These are phyloP conservation scores for Chaetoscypha palmicola DNA, from an alignment of 2,329 filamentous ascomycete genomes.

Conservation along the genomic window DNA sequence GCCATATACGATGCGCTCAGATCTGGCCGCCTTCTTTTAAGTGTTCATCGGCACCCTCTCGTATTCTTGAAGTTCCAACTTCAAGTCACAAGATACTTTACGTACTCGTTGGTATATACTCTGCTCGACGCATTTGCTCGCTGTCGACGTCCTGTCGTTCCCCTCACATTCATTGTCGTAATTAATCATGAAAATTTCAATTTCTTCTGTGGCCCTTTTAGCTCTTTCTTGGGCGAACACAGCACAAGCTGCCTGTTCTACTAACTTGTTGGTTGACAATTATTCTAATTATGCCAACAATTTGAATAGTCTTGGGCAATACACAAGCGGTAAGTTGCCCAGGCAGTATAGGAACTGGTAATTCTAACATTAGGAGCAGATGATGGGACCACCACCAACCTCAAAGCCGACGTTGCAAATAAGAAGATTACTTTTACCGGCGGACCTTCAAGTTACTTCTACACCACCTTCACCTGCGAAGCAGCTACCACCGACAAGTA, in stretches of 20 bases:
- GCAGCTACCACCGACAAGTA: conserved; percentile 40
- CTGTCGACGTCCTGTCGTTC: conserved; percentile 15
- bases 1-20: not conserved
- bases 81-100: no score
- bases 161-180: not conserved
- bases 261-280: conserved; percentile 29
- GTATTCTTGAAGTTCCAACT: not conserved
- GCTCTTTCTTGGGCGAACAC: conserved; percentile 8
- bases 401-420: conserved; percentile 33
- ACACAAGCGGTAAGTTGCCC: conserved; percentile 32
- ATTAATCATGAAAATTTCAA: conserved; percentile 7
- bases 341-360: not conserved
- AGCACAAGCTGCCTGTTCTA: conserved; percentile 22
- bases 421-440: conserved; percentile 45
- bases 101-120: conserved; percentile 1
- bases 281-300: conserved; percentile 29
- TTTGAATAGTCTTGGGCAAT: conserved; percentile 32
- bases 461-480: conserved; percentile 45
- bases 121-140: conserved; percentile 8
- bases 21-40: not conserved
- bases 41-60: not conserved
- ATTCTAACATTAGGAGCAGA: conserved; percentile 32
- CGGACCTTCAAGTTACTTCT: conserved; percentile 44
- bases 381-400: conserved; percentile 41
- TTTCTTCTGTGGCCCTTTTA: conserved; percentile 5